Evolutionary conservation across 2,329 filamentous ascomycete species (phyloP), one percentile per base, ranked within the genome.

Genomic region (Colletotrichum gigasporum): DNA sequence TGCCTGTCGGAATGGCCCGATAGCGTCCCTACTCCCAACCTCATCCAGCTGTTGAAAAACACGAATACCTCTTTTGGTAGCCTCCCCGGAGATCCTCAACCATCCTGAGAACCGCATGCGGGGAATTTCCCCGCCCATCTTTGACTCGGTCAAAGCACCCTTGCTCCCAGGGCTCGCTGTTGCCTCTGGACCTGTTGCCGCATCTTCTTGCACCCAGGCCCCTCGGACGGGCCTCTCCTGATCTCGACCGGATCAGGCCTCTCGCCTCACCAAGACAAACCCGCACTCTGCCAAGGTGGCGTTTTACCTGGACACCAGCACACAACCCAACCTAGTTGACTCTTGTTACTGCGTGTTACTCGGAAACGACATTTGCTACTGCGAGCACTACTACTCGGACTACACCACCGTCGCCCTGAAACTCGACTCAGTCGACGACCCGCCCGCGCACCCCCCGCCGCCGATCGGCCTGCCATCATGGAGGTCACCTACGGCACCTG

Each of bases 101-200:
- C 32, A 51, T 55, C 52, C 50, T 67, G 63, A 66, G 60, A 66
- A 39, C 66, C 66, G 66, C 66, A 67, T 67, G 66, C 66, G 66
- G 66, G 66, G 66, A 67, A 60, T 60, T 67, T 66, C 66, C 66
- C 66, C 66, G 66, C 66, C 53, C 57, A 63, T 32, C 63, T 62
- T 67, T 66, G 66, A 67, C 66, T 59, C 66, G 63, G 66, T 67
- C 66, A 66, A 67, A 67, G 66, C 58, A 67, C 63, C 63, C 58
- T 60, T 11, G 18, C 37, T 16, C 56, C 34, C 55, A 54, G 57
- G 63, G 63, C 47, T 62, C 45, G 65, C 65, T 61, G 44, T 60
- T 65, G 48, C 42, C 55, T 60, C 44, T 56, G 24, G 34, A 50
- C 42, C 26, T 18, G 8, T 35, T 18, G 16, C 52, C 51, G 12